Conservation (phyloP, 208 protist genomes). For the Novymonas esmeraldas region DNA sequence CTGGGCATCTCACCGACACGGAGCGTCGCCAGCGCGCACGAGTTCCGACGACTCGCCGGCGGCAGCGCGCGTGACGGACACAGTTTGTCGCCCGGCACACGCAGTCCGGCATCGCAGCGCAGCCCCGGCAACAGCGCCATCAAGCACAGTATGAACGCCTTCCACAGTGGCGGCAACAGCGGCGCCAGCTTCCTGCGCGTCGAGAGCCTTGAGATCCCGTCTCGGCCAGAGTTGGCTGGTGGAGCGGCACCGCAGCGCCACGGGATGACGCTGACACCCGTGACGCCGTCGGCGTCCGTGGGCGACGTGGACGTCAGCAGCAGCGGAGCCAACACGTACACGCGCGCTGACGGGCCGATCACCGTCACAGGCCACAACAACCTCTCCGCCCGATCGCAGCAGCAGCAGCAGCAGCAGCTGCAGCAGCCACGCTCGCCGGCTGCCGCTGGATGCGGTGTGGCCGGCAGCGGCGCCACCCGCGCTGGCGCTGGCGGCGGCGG, state of each 20-base stretch:
- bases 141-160: background rate
- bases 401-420: background rate
- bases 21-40: slow-evolving; percentile 10
- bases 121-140: background rate
- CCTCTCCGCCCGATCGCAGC: too few species aligned
- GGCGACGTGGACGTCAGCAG: background rate
- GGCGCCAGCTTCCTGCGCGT: background rate
- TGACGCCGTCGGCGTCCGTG: background rate
- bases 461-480: slow-evolving; percentile 4
- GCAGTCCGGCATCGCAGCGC: background rate
- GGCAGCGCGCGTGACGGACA: slow-evolving; percentile 5
- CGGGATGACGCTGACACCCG: background rate
- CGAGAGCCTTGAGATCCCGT: background rate
- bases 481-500: background rate
- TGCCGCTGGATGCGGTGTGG: background rate
- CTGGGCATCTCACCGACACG: slow-evolving; percentile 13
- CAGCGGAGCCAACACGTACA: background rate
- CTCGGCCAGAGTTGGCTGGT: too few species aligned
- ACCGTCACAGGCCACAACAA: background rate
- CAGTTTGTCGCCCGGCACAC: background rate
- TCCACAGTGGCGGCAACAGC: background rate
- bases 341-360: slow-evolving; percentile 1
- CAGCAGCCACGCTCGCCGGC: slow-evolving; percentile 1
- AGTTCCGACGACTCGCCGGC: background rate
- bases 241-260: background rate